Conservation (phyloP, 23 red algal genomes). For the Gracilaria domingensis region DNA sequence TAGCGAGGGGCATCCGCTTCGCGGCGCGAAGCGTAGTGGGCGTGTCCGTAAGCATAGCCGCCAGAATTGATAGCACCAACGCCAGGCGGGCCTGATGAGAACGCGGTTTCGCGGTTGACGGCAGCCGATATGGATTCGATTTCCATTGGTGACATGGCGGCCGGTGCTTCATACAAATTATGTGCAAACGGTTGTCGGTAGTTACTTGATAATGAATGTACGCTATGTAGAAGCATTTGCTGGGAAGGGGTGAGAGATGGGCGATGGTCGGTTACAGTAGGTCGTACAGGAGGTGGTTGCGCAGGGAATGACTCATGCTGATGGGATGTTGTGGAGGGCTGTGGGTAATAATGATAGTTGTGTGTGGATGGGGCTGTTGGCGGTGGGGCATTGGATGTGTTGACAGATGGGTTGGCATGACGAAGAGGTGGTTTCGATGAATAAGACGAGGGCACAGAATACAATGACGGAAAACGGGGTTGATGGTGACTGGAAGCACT, state of each 20-base stretch:
- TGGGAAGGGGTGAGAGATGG: not conserved
- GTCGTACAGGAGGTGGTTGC: not conserved
- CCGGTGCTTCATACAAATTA: not conserved
- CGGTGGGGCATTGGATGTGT: not conserved
- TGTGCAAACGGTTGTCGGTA: not conserved
- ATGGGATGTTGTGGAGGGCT: not conserved
- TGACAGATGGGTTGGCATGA: not conserved
- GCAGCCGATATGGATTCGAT: not conserved
- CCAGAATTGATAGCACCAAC: not conserved
- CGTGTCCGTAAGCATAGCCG: not conserved
- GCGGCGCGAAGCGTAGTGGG: not conserved
- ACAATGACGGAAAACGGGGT: conserved; percentile 32
- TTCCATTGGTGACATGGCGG: conserved; percentile 4
- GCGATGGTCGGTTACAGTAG: not conserved
- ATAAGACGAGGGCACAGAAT: not conserved
- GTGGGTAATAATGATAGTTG: not conserved
- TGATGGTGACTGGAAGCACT: not conserved
- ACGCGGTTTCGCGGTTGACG: not conserved
- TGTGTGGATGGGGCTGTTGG: not conserved
- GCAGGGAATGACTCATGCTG: not conserved
- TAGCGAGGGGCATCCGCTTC: not conserved
- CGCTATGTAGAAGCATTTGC: conserved; percentile 3
- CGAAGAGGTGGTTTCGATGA: conserved; percentile 19
- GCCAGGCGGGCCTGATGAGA: not conserved
- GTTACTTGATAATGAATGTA: conserved; percentile 14